Conservation (phyloP, 768 basidiomycete species). For the Lactarius evosmus region DNA sequence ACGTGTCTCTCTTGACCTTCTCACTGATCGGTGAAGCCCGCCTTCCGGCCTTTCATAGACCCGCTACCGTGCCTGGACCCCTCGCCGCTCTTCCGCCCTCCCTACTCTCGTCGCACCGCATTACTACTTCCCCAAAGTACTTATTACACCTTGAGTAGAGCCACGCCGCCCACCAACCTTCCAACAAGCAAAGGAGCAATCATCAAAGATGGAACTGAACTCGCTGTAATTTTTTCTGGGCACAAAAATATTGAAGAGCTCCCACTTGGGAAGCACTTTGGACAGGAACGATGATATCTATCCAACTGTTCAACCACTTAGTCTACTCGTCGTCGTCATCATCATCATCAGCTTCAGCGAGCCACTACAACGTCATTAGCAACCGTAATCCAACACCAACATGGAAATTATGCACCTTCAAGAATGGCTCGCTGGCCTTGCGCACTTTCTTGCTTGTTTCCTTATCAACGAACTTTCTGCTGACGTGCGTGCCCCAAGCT, state of each 20-base stretch:
- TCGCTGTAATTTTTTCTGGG: background rate
- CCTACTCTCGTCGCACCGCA: too few relatives aligned
- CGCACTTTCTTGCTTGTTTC: conserved; percentile 94
- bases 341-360: conserved; percentile 84
- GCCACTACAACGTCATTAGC: conserved; percentile 55
- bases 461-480: conserved; percentile 94
- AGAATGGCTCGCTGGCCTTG: conserved; percentile 92
- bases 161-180: too few relatives aligned
- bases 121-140: too few relatives aligned
- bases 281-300: background rate
- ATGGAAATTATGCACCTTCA: conserved; percentile 57
- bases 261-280: background rate
- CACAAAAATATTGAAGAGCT: background rate
- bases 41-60: too few relatives aligned
- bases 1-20: too few relatives aligned
- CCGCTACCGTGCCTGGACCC: too few relatives aligned
- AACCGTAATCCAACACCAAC: background rate
- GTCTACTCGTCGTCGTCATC: conserved; percentile 40
- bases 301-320: background rate
- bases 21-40: too few relatives aligned
- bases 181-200: too few relatives aligned
- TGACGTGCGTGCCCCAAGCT: conserved; percentile 95
- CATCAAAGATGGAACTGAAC: too few relatives aligned
- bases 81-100: too few relatives aligned
- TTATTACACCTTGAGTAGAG: too few relatives aligned